Base-by-base conservation (phyloP, 1,284 basidiomycete species). In the Pseudozyma tsukubaensis region DNA sequence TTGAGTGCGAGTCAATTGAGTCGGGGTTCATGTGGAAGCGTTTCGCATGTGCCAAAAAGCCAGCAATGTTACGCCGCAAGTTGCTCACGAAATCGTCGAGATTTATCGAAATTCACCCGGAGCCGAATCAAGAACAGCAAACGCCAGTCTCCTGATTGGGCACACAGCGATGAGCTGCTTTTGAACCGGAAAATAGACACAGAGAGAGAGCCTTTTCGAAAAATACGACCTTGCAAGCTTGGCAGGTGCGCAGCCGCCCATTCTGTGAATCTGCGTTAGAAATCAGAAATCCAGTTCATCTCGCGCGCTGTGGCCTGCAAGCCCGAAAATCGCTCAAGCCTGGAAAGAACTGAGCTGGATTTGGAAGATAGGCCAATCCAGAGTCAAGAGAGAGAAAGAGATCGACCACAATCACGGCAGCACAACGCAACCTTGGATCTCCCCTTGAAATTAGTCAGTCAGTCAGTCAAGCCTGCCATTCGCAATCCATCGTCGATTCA, bases 81-180 rank as follows among this genome's bases (percentile, higher is more conserved):
- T 11, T 24, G 3, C 10, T 1, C 48, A 35, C 48, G 19, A 16
- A 39, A 34, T 14, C 16, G 6, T 50, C 32, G 16, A 36, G 12
- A 19, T 32, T 37, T 14, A 12, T 19, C 8, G n/a, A 18, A 50
- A 51, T 18, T 29, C 10, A 21, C 12, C 19, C 68, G 62, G 68
- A 61, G 39, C 68, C 61, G 60, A 70, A 50, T 18, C 10, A 29
- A 16, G 19, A 43, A 14, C 50, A 45, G 49, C 48, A 70, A 70
- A 64, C 67, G 54, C 42, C 67, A 24, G 54, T 35, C 13, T 53
- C 50, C 57, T 70, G 67, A 70, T 70, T 70, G 67, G 67, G 60
- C 60, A 37, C 21, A 36, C 11, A 14, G 44, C 35, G 19, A 45
- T 9, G 19, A 24, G 44, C 44, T 45, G 18, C 44, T 3, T 11